These are phyloP conservation scores for Clitopilus passeckerianus DNA, from an alignment of 768 basidiomycete species.

Conservation along the genomic window DNA sequence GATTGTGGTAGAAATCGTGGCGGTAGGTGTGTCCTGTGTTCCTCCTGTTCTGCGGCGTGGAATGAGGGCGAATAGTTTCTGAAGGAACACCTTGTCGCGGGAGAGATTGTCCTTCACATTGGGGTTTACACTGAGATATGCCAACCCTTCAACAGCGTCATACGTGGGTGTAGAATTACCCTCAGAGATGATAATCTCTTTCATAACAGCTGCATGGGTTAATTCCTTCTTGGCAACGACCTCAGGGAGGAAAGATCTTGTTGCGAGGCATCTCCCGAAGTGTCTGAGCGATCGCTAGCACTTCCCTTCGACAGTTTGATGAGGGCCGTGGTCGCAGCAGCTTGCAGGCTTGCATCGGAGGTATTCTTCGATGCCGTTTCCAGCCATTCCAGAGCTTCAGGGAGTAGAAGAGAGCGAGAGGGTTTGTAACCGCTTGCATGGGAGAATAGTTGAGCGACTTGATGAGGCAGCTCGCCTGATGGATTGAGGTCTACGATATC, in stretches of 20 bases:
- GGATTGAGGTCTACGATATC: slow-evolving; percentile 68
- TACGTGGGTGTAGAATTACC: slow-evolving; percentile 36
- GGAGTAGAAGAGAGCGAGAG: slow-evolving; percentile 58
- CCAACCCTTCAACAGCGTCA: slow-evolving; percentile 80
- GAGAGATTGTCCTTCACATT: slow-evolving; percentile 60
- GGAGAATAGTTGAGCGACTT: slow-evolving; percentile 69
- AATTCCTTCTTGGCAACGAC: slow-evolving; percentile 36
- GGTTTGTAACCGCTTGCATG: slow-evolving; percentile 73
- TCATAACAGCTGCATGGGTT: slow-evolving; percentile 41
- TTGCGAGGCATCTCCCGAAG: slow-evolving; percentile 6
- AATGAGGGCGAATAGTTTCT: slow-evolving; percentile 49
- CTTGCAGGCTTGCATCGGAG: slow-evolving; percentile 41
- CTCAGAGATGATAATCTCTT: slow-evolving; percentile 42
- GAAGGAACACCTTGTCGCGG: slow-evolving; percentile 47
- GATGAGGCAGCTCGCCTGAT: slow-evolving; percentile 42
- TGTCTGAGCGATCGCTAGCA: slow-evolving; percentile 37
- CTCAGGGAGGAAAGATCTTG: slow-evolving; percentile 11
- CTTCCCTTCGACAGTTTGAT: slow-evolving; percentile 70
- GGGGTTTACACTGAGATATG: slow-evolving; percentile 71
- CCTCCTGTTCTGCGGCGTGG: slow-evolving; percentile 39
- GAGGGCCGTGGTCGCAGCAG: slow-evolving; percentile 67
- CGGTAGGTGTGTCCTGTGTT: slow-evolving; percentile 9
- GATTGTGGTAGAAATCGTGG: slow-evolving; percentile 46
- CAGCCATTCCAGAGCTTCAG: slow-evolving; percentile 64
- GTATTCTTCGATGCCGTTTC: slow-evolving; percentile 47